phyloP scores from a whole-genome alignment of 106 monocot species.

The Dioscorea alata region DNA sequence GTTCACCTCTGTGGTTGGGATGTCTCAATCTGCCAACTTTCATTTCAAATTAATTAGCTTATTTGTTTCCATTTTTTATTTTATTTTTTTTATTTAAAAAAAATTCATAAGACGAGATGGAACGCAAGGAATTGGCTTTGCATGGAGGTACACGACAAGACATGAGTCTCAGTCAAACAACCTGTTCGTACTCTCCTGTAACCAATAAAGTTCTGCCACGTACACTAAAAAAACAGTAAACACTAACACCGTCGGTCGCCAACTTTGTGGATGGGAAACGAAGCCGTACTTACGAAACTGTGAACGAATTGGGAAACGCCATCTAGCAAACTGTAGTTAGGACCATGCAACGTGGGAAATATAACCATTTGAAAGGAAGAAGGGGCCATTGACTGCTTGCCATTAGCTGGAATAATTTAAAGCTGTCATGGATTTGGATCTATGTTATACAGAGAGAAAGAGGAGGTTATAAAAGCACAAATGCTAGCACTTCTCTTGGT shows the following conservation, averaged over 20 bases:
- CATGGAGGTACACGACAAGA: not conserved
- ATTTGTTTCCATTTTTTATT: not conserved
- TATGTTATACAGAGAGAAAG: not conserved
- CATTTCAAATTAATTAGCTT: not conserved
- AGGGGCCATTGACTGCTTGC: not conserved
- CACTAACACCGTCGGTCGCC: too few relatives aligned
- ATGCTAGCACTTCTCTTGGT: not conserved
- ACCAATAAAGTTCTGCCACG: too few relatives aligned
- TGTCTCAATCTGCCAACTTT: not conserved
- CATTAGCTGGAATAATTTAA: slow-evolving; percentile 7
- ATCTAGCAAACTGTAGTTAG: not conserved
- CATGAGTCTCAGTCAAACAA: too few relatives aligned
- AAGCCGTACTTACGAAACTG: not conserved
- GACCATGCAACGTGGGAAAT: not conserved
- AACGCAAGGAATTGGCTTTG: not conserved
- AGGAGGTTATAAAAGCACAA: not conserved
- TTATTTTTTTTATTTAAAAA: not conserved
- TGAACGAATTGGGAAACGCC: not conserved
- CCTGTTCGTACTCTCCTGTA: too few relatives aligned
- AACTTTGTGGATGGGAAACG: too few relatives aligned
- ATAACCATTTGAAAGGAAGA: not conserved
- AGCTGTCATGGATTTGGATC: slow-evolving; percentile 6
- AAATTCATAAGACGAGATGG: not conserved
- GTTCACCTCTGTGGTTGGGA: not conserved
- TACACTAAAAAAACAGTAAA: too few relatives aligned